phyloP scores from a whole-genome alignment of 345 rosid species.

The Euphorbia tirucalli region DNA sequence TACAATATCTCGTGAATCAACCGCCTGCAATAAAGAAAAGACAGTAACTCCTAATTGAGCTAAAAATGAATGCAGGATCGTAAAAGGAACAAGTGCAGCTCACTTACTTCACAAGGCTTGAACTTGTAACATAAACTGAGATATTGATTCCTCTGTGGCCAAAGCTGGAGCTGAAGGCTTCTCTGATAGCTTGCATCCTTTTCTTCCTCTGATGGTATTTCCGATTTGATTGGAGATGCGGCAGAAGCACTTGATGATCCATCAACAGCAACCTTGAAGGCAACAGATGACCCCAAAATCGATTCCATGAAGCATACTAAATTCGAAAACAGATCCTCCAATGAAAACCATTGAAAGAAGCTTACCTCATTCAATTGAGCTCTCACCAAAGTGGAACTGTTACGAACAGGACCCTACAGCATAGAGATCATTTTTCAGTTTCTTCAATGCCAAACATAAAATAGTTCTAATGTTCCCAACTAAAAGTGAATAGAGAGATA shows the following conservation, averaged over 20 bases:
- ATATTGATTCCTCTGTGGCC: conserved; percentile 64
- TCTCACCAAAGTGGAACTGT: conserved; percentile 44
- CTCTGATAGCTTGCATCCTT: conserved; percentile 37
- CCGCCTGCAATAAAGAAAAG: conserved; percentile 50
- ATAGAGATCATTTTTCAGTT: conserved; percentile 12
- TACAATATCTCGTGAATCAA: conserved; percentile 81
- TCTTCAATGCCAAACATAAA: neutral
- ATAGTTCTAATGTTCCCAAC: neutral
- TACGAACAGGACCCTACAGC: conserved; percentile 40
- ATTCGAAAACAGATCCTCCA: conserved; percentile 35
- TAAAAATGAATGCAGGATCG: neutral
- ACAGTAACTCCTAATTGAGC: neutral
- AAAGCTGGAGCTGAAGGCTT: conserved; percentile 40
- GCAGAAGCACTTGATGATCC: conserved; percentile 59
- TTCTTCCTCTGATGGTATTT: conserved; percentile 35
- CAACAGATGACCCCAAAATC: conserved; percentile 52
- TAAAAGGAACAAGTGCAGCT: conserved; percentile 10
- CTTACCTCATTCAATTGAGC: conserved; percentile 69
- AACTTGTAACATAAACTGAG: conserved; percentile 75
- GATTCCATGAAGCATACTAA: conserved; percentile 36
- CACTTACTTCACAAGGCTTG: conserved; percentile 77
- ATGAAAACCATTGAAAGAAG: conserved; percentile 31
- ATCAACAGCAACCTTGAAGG: conserved; percentile 53
- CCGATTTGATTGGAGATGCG: conserved; percentile 31
- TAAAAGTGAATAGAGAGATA: neutral